A percentile compares a stretch with the other conserved stretches of the same genome.
Evolutionary conservation across 2,329 filamentous ascomycete species (phyloP).

Genomic region (Ascochyta koolunga): DNA sequence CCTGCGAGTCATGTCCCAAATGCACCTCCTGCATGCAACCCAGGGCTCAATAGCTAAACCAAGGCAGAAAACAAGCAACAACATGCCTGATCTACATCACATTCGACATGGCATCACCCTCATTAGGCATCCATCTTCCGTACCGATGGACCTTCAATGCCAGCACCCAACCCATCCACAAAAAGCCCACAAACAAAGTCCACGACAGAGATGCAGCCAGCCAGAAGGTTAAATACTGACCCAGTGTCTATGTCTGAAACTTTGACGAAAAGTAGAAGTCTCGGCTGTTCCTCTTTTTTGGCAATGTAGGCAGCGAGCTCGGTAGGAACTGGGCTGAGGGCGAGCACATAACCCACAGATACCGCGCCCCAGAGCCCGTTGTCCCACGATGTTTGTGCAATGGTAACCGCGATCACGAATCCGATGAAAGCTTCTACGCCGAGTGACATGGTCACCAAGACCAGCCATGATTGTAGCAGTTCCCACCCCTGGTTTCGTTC

Average conservation of each 20-base stretch:
- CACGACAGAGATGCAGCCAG: neutral
- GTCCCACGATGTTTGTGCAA: neutral
- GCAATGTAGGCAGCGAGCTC: neutral
- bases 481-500: neutral
- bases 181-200: neutral
- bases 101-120: neutral
- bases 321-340: neutral
- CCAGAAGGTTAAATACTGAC: neutral
- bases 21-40: neutral
- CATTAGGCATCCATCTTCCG: neutral
- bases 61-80: neutral
- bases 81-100: neutral
- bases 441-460: neutral
- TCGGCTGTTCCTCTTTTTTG: neutral
- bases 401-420: neutral
- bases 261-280: neutral
- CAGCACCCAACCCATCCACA: neutral
- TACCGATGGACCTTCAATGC: neutral
- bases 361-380: neutral
- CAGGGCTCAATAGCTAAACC: neutral
- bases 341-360: neutral
- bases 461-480: neutral
- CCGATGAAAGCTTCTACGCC: neutral
- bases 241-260: neutral
- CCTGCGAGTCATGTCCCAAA: neutral